Evolutionary conservation across 177 flowering plant genomes (phyloP), one percentile per base, ranked within the genome.

Genomic region (Vitis hybrid): DNA sequence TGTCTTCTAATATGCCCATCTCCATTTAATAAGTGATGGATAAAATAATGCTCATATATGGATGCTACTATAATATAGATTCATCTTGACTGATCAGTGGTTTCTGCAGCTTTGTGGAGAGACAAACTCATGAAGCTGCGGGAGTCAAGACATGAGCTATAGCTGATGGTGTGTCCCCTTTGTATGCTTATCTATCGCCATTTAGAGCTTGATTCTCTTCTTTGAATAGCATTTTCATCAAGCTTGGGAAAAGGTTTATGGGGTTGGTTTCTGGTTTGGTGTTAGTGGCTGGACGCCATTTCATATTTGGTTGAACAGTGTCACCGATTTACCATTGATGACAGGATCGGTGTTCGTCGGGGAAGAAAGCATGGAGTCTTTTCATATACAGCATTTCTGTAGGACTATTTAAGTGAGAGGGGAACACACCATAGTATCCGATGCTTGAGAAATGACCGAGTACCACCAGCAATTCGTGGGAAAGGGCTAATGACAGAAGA

Each of bases 41-140:
- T 17, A 19, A 17, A 11, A 14, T 1, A 17, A 14, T 58, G 31
- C 61, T 7, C 28, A 18, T 28, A 11, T 51, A 2, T 50, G 68
- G 13, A 52, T 11, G 53, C 18, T 18, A 15, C 18, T 20, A 18
- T 8, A 57, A 1, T 22, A 0, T 33, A n/a, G 28, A 59, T n/a
- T 60, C 20, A 61, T n/a, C 38, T 73, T 38, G 2, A 31, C 20
- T 68, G 44, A 28, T 63, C 63, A 57, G 19, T 70, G 28, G 15
- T 78, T 67, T 62, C 64, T 79, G 83, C 84, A 89, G 94, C 90
- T 50, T 74, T 82, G 76, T 87, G 80, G 86, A 84, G 84, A 72
- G 91, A 88, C 71, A 85, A 78, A 73, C 85, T 91, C 59, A 64
- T 22, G 14, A 76, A 78, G 75, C 81, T 90, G 66, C 86, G 85